Conservation (phyloP, 352 stramenopile genomes). For the Phytophthora boehmeriae region DNA sequence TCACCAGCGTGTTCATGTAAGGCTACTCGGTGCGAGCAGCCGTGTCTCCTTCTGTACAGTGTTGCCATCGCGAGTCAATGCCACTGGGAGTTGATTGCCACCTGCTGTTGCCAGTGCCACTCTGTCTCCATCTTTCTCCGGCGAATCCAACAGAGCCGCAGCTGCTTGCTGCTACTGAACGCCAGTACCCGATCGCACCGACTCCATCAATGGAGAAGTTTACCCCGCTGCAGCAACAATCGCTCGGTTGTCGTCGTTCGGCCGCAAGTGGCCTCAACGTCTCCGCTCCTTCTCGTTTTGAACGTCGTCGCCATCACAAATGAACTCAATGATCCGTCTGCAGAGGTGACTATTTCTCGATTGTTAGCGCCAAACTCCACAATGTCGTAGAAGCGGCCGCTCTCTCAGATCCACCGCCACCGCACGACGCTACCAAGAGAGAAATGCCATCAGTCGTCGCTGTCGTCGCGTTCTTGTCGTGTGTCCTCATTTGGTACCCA, state of each 20-base stretch:
- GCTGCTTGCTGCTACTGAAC: constrained; percentile 5
- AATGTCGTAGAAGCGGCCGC: not conserved
- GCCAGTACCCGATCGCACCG: not conserved
- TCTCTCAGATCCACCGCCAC: not conserved
- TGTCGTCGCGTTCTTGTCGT: not conserved
- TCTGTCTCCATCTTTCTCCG: not conserved
- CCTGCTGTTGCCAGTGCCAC: constrained; percentile 3
- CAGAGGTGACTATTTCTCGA: not conserved
- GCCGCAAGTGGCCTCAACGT: constrained; percentile 7
- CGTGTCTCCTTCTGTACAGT: constrained; percentile 7
- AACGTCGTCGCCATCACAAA: constrained; percentile 8
- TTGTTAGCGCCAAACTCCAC: constrained; percentile 2
- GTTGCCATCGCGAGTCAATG: constrained; percentile 3
- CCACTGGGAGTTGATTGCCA: constrained; percentile 3
- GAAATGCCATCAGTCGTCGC: constrained; percentile 1
- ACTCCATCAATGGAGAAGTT: constrained; percentile 8
- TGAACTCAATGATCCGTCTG: constrained; percentile 15
- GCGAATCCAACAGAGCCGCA: not conserved
- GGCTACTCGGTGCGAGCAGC: too few species aligned
- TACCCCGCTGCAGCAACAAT: constrained; percentile 2
- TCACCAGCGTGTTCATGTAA: too few species aligned
- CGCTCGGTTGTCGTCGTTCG: not conserved
- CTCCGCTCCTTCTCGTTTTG: constrained; percentile 1
- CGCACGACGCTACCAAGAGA: not conserved
- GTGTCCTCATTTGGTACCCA: not conserved